phyloP scores from a whole-genome alignment of 2,329 filamentous ascomycete genomes.

The Colletotrichum spaethianum region DNA sequence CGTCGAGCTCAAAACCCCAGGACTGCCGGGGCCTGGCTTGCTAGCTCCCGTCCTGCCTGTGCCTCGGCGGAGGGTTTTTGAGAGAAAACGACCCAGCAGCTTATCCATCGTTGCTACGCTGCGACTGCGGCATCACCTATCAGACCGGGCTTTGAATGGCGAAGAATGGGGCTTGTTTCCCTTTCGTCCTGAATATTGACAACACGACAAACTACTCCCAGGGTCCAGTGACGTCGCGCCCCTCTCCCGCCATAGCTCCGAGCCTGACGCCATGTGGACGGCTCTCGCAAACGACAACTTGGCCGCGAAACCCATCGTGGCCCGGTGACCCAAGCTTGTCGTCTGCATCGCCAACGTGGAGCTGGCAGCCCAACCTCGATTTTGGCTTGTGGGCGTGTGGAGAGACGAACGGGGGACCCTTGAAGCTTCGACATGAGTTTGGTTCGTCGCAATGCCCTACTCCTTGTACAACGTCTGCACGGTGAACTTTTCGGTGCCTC shows the following conservation, averaged over 20 bases:
- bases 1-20: constrained; percentile 26
- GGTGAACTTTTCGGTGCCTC: not conserved
- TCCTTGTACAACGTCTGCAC: not conserved
- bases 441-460: not conserved
- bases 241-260: constrained; percentile 1
- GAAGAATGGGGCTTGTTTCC: not conserved
- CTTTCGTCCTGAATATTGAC: not conserved
- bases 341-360: not conserved
- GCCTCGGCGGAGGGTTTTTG: not conserved
- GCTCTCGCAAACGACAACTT: constrained; percentile 12
- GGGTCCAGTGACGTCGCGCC: not conserved
- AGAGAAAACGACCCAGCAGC: constrained; percentile 14
- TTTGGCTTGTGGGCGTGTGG: constrained; percentile 27
- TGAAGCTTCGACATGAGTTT: constrained; percentile 12
- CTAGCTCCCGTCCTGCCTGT: constrained; percentile 16
- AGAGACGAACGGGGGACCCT: constrained; percentile 14
- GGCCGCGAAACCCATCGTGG: constrained; percentile 29
- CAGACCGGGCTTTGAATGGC: not conserved
- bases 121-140: not conserved
- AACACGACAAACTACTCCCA: not conserved
- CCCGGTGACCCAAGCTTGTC: constrained; percentile 18
- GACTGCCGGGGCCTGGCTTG: constrained; percentile 4
- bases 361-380: not conserved
- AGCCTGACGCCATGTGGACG: constrained; percentile 2
- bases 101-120: constrained; percentile 5